A percentile compares a stretch with the other conserved stretches of the same genome.
Evolutionary conservation across 495 filamentous ascomycete genomes (phyloP).

Genomic region (Aspergillus steynii): DNA sequence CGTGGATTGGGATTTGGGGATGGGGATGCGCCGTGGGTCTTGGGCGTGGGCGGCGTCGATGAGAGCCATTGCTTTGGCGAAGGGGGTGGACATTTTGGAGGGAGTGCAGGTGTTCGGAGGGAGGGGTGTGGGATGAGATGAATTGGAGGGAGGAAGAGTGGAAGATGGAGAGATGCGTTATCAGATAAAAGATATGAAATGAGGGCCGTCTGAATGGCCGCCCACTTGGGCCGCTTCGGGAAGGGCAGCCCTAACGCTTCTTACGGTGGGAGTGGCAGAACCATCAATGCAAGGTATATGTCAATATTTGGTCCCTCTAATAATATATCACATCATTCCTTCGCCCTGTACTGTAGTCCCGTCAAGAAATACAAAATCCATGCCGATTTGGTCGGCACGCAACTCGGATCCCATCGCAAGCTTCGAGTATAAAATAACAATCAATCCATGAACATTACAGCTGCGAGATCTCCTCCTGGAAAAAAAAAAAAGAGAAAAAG

Average conservation of each 20-base stretch:
- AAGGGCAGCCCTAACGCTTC: too few relatives aligned
- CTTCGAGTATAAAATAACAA: constrained; percentile 14
- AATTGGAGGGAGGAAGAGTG: constrained; percentile 19
- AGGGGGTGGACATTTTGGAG: constrained; percentile 25
- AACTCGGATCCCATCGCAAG: neutral
- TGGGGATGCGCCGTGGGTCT: constrained; percentile 57
- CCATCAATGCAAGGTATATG: neutral
- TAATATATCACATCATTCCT: constrained; percentile 17
- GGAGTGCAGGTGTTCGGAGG: neutral
- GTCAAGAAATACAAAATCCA: constrained; percentile 13
- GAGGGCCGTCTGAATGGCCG: neutral
- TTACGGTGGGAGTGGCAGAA: too few relatives aligned
- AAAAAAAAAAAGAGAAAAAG: constrained; percentile 12
- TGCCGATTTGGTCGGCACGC: neutral
- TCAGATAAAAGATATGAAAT: constrained; percentile 1
- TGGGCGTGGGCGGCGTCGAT: constrained; percentile 74
- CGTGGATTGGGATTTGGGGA: constrained; percentile 9
- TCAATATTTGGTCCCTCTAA: constrained; percentile 8
- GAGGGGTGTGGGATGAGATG: neutral
- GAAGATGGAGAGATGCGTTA: neutral
- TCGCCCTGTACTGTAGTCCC: constrained; percentile 9
- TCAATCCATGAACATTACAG: constrained; percentile 28
- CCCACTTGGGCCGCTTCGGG: neutral
- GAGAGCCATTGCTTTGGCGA: constrained; percentile 52
- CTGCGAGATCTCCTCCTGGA: constrained; percentile 23